A percentile compares a stretch with the other conserved stretches of the same genome.
phyloP scores from a whole-genome alignment of 805 yeast species.

The Candida manassasensis region DNA sequence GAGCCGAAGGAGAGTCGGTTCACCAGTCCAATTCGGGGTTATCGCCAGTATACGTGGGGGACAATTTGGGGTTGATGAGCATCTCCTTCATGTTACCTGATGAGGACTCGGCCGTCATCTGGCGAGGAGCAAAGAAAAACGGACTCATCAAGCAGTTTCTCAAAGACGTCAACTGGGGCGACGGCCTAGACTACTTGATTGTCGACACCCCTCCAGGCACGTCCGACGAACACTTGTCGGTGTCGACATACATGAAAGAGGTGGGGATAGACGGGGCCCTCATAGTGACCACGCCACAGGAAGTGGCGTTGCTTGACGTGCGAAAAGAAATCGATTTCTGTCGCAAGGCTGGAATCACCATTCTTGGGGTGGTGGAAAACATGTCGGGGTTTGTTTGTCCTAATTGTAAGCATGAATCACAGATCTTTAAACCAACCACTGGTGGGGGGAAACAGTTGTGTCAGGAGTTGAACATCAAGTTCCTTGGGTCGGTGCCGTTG shows the following conservation, averaged over 20 bases:
- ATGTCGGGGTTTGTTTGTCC: conserved; percentile 99
- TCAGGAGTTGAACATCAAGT: conserved; percentile 69
- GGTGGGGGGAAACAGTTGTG: conserved; percentile 92
- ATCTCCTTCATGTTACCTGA: conserved; percentile 94
- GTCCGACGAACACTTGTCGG: conserved; percentile 92
- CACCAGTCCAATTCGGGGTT: conserved; percentile 92
- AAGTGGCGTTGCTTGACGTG: conserved; percentile 91
- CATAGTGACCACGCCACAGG: conserved; percentile 95
- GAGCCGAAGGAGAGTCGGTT: conserved; percentile 79
- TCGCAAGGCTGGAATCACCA: conserved; percentile 78
- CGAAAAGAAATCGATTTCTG: conserved; percentile 95
- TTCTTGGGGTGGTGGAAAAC: conserved; percentile 90
- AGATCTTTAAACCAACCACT: conserved; percentile 90
- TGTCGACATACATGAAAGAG: conserved; percentile 81
- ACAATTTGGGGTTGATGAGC: conserved; percentile 92
- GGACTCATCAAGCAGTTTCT: conserved; percentile 89
- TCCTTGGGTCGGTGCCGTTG: conserved; percentile 87
- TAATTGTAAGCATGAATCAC: conserved; percentile 81
- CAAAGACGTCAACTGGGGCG: conserved; percentile 95
- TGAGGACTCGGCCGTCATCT: conserved; percentile 87
- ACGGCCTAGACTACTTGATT: conserved; percentile 68
- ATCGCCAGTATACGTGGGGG: conserved; percentile 95
- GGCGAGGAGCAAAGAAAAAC: conserved; percentile 97
- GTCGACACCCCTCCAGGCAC: conserved; percentile 99
- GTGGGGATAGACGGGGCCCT: conserved; percentile 94